Conservation (phyloP, 495 filamentous ascomycete genomes). For the Aspergillus campestris region DNA sequence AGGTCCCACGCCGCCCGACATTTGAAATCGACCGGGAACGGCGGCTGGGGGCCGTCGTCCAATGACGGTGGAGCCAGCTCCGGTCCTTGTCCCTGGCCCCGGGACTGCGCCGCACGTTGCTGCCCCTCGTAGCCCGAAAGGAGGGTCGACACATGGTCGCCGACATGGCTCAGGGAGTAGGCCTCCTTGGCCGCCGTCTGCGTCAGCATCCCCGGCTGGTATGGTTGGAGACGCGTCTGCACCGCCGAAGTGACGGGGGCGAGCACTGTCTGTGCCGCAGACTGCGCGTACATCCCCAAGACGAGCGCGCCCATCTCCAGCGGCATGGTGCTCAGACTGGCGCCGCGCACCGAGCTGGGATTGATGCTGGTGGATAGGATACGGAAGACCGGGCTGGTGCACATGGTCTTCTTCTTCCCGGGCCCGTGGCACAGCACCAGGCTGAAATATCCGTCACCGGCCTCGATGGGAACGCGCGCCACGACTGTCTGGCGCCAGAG, state of each 20-base stretch:
- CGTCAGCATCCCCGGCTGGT: conserved; percentile 31
- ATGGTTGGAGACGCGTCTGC: conserved; percentile 24
- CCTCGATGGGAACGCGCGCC: conserved; percentile 52
- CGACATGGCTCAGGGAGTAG: conserved; percentile 28
- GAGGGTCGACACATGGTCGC: conserved; percentile 18
- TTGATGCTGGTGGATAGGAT: conserved; percentile 51
- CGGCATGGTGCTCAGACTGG: conserved; percentile 54
- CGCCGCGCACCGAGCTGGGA: conserved; percentile 52
- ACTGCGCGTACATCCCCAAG: conserved; percentile 43
- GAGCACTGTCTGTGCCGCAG: conserved; percentile 36
- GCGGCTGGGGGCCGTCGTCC: conserved; percentile 45
- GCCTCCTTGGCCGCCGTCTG: conserved; percentile 35
- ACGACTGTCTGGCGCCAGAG: conserved; percentile 51
- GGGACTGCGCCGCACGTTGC: conserved; percentile 13
- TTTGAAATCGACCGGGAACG: conserved; percentile 51
- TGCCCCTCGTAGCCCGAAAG: too few relatives aligned
- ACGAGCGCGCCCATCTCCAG: conserved; percentile 55
- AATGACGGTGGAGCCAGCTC: conserved; percentile 3
- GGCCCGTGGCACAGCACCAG: conserved; percentile 50
- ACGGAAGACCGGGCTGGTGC: conserved; percentile 55
- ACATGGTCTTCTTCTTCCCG: conserved; percentile 49
- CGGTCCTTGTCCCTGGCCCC: conserved; percentile 9
- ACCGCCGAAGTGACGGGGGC: conserved; percentile 39
- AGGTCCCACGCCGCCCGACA: conserved; percentile 7
- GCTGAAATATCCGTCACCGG: conserved; percentile 59